Percentiles rank a stretch among this genome's conserved stretches.
Evolutionary conservation across 495 filamentous ascomycete genomes (phyloP).

Genomic region (Hypoxylon subgilvum): DNA sequence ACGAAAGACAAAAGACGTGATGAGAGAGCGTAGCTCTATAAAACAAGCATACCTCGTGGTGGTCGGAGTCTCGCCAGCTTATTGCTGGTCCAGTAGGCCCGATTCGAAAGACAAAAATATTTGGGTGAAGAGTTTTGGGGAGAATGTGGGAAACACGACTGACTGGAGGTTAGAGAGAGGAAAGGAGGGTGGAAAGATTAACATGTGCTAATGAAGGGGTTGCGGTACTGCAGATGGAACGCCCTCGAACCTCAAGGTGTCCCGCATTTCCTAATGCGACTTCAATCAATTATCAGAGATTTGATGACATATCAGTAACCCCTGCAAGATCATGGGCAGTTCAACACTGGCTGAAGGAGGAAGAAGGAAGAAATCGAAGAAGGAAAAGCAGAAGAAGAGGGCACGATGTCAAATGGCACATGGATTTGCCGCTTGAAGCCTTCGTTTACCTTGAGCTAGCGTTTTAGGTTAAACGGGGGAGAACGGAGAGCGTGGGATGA

Average conservation of each 20-base stretch:
- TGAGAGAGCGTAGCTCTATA: background rate
- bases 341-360: constrained; percentile 2
- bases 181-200: constrained; percentile 6
- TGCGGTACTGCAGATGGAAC: constrained; percentile 1
- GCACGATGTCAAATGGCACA: constrained; percentile 36
- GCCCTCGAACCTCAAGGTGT: constrained; percentile 1
- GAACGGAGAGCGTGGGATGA: too few relatives aligned
- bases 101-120: constrained; percentile 37
- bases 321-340: constrained; percentile 15
- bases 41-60: constrained; percentile 1
- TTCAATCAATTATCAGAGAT: constrained; percentile 35
- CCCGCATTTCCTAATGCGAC: constrained; percentile 23
- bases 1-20: too few relatives aligned
- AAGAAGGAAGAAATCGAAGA: background rate
- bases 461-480: too few relatives aligned
- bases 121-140: constrained; percentile 11
- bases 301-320: constrained; percentile 24
- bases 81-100: constrained; percentile 40
- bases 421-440: constrained; percentile 31
- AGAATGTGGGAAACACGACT: constrained; percentile 10
- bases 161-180: background rate
- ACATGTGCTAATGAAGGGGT: constrained; percentile 28
- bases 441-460: too few relatives aligned
- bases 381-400: constrained; percentile 8
- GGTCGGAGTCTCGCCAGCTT: too few relatives aligned